A percentile compares a stretch with the other conserved stretches of the same genome.
Conservation (phyloP, 495 filamentous ascomycete genomes). For the Sordaria brevicollis region DNA sequence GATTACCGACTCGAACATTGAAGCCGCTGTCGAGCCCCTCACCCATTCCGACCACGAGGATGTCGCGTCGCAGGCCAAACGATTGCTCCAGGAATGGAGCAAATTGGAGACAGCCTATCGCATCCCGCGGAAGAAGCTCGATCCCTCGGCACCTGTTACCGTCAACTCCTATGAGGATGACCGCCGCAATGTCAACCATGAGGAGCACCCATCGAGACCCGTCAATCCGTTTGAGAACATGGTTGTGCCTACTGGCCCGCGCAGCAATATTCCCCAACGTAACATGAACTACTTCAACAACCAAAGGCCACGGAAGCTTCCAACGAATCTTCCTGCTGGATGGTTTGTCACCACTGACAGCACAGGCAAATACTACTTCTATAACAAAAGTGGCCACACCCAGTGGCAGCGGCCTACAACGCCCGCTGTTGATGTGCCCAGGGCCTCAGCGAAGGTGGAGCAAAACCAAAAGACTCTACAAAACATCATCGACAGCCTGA, state of each 20-base stretch:
- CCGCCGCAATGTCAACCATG: conserved; percentile 54
- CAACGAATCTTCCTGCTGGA: conserved; percentile 56
- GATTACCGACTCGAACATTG: conserved; percentile 93
- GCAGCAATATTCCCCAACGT: conserved; percentile 53
- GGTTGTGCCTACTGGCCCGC: conserved; percentile 51
- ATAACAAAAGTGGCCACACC: conserved; percentile 59
- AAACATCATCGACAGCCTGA: conserved; percentile 77
- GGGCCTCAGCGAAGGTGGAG: conserved; percentile 50
- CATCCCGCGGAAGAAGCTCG: conserved; percentile 68
- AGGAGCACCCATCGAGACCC: conserved; percentile 31
- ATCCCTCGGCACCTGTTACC: conserved; percentile 26
- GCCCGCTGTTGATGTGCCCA: conserved; percentile 54
- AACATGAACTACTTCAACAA: conserved; percentile 47
- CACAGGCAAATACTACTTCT: conserved; percentile 66
- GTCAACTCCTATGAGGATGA: conserved; percentile 50
- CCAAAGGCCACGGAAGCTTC: conserved; percentile 46
- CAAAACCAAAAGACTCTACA: conserved; percentile 50
- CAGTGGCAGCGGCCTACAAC: conserved; percentile 68
- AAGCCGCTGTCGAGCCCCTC: conserved; percentile 66
- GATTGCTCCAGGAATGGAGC: conserved; percentile 75
- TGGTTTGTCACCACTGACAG: conserved; percentile 67
- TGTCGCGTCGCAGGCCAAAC: conserved; percentile 59
- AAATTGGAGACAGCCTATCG: conserved; percentile 87
- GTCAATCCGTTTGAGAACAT: conserved; percentile 24
- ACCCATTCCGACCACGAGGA: conserved; percentile 58